Percentiles rank a stretch among this genome's conserved stretches.
Evolutionary conservation across 257 asterid species (phyloP).

Genomic region (Avicennia marina): DNA sequence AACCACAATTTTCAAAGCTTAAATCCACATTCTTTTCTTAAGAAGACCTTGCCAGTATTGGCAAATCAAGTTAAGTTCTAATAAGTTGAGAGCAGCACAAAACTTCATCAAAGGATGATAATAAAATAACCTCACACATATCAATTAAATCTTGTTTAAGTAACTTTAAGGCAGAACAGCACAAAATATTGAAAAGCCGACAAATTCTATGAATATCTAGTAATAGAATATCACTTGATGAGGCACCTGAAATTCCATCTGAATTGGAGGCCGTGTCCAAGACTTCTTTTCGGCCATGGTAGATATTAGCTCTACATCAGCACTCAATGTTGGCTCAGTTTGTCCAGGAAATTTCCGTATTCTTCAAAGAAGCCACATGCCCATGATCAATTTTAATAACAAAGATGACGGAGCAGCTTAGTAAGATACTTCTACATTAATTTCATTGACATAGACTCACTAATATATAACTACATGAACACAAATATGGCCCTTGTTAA

Average conservation of each 20-base stretch:
- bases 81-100: no score
- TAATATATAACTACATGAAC: no score
- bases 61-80: no score
- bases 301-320: slow-evolving; percentile 95
- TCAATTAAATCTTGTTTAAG: slow-evolving; percentile 5
- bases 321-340: slow-evolving; percentile 97
- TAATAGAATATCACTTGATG: slow-evolving; percentile 5
- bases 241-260: slow-evolving; percentile 98
- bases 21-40: no score
- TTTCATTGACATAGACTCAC: no score
- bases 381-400: slow-evolving; percentile 12
- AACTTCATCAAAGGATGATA: no score
- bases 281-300: slow-evolving; percentile 95
- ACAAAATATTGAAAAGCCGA: slow-evolving; percentile 1
- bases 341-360: slow-evolving; percentile 98
- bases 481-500: no score
- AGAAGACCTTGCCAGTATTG: no score
- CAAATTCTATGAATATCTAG: not conserved
- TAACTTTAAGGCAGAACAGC: no score
- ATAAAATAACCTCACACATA: slow-evolving; percentile 7
- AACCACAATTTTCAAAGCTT: no score
- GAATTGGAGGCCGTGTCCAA: slow-evolving; percentile 99
- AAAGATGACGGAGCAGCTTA: slow-evolving; percentile 1
- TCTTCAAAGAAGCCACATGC: slow-evolving; percentile 43
- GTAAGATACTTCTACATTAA: no score